Evolutionary conservation across 306 rosid genomes (phyloP), one percentile per base, ranked within the genome.

Genomic region (Begonia fuchsioides): DNA sequence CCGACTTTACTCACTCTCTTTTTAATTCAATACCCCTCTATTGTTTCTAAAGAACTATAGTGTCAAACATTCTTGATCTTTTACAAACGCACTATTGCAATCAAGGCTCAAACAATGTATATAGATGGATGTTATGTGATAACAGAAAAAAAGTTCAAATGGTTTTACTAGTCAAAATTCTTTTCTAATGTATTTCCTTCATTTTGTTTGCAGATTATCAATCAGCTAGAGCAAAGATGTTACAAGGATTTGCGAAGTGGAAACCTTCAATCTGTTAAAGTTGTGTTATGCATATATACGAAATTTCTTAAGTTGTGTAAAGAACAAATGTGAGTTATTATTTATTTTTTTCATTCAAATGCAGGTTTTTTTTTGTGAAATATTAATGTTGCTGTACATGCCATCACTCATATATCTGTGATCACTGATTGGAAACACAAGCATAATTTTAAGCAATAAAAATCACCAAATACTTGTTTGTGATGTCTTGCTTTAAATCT

Each of bases 191-290:
- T 59, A 58, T 69, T 39, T 60, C 45, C 40, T 41, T 44, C 52
- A 58, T 40, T 18, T 72, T 56, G 40, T 66, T 19, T 59, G 60
- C 74, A 90, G 97, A 81, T 90, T 62, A 79, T 93, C 12, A 81
- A 76, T 3, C 57, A 49, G 56, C 65, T 90, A 64, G 95, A 90
- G 70, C 94, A 74, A 69, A 68, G 86, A 59, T 90, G 76, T 63
- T 90, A 72, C 80, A 90, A 84, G 75, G 93, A 84, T 64, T 61
- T 84, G 76, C 90, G 97, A 43, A 70, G 68, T 72, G 93, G 71
- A 64, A 78, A 56, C 54, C 77, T 81, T 67, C 82, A 75, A 48
- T 76, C 93, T 19, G 90, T 76, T 51, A 81, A 71, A 60, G 80
- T 84, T 52, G 76, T 79, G 53, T 50, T 90, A 49, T 67, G 80